A percentile compares a stretch with the other conserved stretches of the same genome.
Evolutionary conservation across 495 filamentous ascomycete genomes (phyloP).

Genomic region (Lophium mytilinum): DNA sequence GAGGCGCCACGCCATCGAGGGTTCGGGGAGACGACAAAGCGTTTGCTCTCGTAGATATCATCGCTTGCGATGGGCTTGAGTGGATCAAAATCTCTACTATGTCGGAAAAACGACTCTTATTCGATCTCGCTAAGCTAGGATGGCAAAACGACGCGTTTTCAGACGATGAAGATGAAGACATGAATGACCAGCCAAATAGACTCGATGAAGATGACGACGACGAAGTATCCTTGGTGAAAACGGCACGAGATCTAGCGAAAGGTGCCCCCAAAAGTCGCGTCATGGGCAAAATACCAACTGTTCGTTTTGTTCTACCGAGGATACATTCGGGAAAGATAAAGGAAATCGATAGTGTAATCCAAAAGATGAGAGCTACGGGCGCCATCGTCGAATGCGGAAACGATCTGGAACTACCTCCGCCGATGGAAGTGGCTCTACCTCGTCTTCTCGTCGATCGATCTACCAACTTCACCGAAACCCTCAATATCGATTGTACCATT

Average conservation of each 20-base stretch:
- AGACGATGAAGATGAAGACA: slow-evolving; percentile 37
- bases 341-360: slow-evolving; percentile 51
- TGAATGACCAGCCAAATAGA: background rate
- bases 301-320: slow-evolving; percentile 55
- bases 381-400: slow-evolving; percentile 39
- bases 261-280: slow-evolving; percentile 47
- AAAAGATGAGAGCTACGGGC: slow-evolving; percentile 49
- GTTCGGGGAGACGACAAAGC: background rate
- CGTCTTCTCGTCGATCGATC: slow-evolving; percentile 48
- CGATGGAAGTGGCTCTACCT: slow-evolving; percentile 31
- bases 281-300: slow-evolving; percentile 41
- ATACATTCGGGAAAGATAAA: slow-evolving; percentile 41
- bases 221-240: slow-evolving; percentile 43
- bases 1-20: no score
- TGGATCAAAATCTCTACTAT: slow-evolving; percentile 34
- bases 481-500: slow-evolving; percentile 71
- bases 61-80: slow-evolving; percentile 26
- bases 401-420: slow-evolving; percentile 14
- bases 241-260: slow-evolving; percentile 46
- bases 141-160: slow-evolving; percentile 28
- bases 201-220: slow-evolving; percentile 25
- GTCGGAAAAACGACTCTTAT: slow-evolving; percentile 30
- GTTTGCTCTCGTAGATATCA: slow-evolving; percentile 28
- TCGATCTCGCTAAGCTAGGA: slow-evolving; percentile 36
- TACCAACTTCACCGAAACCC: slow-evolving; percentile 45